Conservation (phyloP, 2,329 filamentous ascomycete species). For the Botryosphaeria dothidea region DNA sequence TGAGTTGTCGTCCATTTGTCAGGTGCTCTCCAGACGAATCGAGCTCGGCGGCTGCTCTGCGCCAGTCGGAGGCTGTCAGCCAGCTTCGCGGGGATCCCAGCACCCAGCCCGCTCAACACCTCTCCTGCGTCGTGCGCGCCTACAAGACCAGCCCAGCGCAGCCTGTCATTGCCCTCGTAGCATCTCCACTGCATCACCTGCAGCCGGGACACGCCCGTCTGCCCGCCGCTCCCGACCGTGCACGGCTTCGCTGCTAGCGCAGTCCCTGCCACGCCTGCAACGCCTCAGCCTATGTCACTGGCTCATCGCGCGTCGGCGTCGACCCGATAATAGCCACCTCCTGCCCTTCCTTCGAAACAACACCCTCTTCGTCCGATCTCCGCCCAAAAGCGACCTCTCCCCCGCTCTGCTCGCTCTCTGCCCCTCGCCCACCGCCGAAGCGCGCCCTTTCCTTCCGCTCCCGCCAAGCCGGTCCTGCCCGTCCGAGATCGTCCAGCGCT, state of each 20-base stretch:
- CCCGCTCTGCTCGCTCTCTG: background rate
- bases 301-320: background rate
- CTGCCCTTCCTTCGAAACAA: background rate
- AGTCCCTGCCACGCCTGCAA: constrained; percentile 13
- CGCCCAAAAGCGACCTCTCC: background rate
- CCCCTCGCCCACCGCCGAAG: background rate
- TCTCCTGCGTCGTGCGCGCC: background rate
- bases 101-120: constrained; percentile 9
- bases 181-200: background rate
- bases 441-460: constrained; percentile 2
- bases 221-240: constrained; percentile 7
- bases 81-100: constrained; percentile 12
- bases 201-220: background rate
- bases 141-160: background rate
- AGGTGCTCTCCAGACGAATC: background rate
- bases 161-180: background rate
- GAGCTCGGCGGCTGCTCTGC: constrained; percentile 2
- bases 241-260: constrained; percentile 9
- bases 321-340: constrained; percentile 8
- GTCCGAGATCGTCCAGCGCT: constrained; percentile 6
- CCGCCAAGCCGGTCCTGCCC: constrained; percentile 4
- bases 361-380: background rate
- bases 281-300: constrained; percentile 14
- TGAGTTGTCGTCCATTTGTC: constrained; percentile 6
- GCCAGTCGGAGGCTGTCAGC: background rate